Evolutionary conservation across 1,284 basidiomycete species (phyloP), one percentile per base, ranked within the genome.

Genomic region (Ceratobasidium sp.): DNA sequence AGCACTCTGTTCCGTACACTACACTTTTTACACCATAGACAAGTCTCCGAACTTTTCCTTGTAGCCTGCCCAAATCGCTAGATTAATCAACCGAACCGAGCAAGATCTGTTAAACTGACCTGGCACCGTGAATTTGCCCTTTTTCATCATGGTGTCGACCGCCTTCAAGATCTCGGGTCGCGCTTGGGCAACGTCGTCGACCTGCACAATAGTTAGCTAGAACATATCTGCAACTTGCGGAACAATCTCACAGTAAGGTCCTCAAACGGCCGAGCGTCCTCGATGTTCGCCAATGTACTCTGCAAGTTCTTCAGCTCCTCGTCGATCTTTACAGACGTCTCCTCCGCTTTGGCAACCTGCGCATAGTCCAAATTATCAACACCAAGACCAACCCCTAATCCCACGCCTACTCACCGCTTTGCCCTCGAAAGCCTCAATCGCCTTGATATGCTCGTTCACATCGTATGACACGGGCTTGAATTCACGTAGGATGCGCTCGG

Each of bases 401-500:
- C 42, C 31, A 13, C 23, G 23, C n/a, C 20, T 26, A 90, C 95
- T 83, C 81, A 98, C 97, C 80, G 98, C 98, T 87, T 97, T 98
- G 80, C 90, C 88, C 89, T 99, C 96, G 85, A 99, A 99, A 74
- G 95, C 92, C 84, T 98, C 96, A 81, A 99, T 98, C 68, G 96
- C 96, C 86, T 96, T 98, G 85, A 98, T 84, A 85, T 98, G 95
- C 79, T 95, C 89, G 82, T 85, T 87, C 78, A 97, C 94, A 83
- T 99, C 97, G 86, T 99, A 99, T n/a, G 94, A 93, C 77, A 96
- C 92, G 39, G 98, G 95, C 88, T 98, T 98, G 90, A 98, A 99
- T 53, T 91, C 90, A 79, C 88, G 90, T 81, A 98, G 85, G 78
- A 94, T 86, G 88, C 96, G 98, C 88, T 99, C 96, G 13, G 94